Evolutionary conservation across 805 yeast species (phyloP).

Genomic region (Kodamaea kaohsiungensis): DNA sequence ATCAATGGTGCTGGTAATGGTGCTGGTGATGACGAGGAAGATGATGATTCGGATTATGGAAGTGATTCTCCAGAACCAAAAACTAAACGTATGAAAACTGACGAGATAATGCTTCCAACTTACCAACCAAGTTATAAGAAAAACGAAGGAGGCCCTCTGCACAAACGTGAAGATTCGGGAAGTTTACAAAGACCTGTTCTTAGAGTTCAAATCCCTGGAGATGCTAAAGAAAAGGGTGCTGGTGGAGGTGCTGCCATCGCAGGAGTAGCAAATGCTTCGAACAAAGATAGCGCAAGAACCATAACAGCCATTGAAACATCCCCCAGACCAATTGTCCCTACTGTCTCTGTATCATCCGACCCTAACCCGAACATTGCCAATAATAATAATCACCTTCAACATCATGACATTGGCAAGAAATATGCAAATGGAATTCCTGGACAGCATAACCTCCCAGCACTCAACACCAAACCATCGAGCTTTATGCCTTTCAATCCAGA

Average conservation of each 20-base stretch:
- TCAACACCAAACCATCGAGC: constrained; percentile 19
- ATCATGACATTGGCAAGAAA: constrained; percentile 3
- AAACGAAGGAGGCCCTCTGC: constrained; percentile 7
- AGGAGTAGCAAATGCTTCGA: background rate
- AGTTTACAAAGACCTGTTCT: constrained; percentile 52
- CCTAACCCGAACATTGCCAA: background rate
- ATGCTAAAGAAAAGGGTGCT: constrained; percentile 7
- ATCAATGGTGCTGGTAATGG: constrained; percentile 14
- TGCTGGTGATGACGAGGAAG: constrained; percentile 22
- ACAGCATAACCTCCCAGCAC: constrained; percentile 13
- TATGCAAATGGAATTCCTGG: constrained; percentile 4
- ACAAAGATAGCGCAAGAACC: constrained; percentile 42
- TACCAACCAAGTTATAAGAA: constrained; percentile 14
- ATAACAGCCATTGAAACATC: constrained; percentile 43
- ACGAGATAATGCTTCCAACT: constrained; percentile 12
- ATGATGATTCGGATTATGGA: constrained; percentile 34
- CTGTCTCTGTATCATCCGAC: background rate
- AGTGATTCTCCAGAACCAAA: constrained; percentile 38
- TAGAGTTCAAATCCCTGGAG: constrained; percentile 63
- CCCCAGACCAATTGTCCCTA: constrained; percentile 1
- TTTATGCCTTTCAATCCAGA: constrained; percentile 30
- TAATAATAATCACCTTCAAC: background rate
- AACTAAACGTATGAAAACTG: constrained; percentile 31
- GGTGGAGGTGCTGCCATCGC: background rate
- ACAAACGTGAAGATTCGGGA: constrained; percentile 16